Conservation (phyloP, 2,329 filamentous ascomycete genomes). For the Cadophora sp. region DNA sequence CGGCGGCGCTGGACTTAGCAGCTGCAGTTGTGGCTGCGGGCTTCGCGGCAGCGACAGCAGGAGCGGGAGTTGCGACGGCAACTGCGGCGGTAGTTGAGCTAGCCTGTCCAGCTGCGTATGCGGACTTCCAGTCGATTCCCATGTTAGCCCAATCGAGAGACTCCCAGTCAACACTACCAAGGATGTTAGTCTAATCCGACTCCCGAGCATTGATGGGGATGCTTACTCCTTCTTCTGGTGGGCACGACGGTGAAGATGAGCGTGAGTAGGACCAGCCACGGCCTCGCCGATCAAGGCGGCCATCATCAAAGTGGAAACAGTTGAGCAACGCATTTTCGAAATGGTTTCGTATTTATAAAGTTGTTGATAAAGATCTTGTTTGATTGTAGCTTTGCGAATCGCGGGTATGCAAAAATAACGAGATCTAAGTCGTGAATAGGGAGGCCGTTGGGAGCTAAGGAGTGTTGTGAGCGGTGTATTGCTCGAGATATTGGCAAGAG, state of each 20-base stretch:
- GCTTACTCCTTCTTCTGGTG: slow-evolving; percentile 44
- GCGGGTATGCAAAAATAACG: slow-evolving; percentile 4
- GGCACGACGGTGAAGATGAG: slow-evolving; percentile 38
- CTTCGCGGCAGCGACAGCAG: slow-evolving; percentile 13
- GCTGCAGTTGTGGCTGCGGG: slow-evolving; percentile 18
- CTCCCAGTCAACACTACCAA: slow-evolving; percentile 33
- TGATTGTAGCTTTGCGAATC: slow-evolving; percentile 12
- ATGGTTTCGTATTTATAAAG: slow-evolving; percentile 18
- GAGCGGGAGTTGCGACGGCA: slow-evolving; percentile 17
- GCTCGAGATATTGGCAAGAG: slow-evolving; percentile 39
- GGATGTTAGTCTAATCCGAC: slow-evolving; percentile 12
- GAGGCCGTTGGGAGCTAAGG: slow-evolving; percentile 38
- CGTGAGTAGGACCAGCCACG: slow-evolving; percentile 42
- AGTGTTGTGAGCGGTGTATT: slow-evolving; percentile 42
- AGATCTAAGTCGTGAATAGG: slow-evolving; percentile 8
- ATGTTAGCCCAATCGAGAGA: slow-evolving; percentile 39
- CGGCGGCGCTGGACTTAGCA: slow-evolving; percentile 6
- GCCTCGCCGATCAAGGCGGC: slow-evolving; percentile 42
- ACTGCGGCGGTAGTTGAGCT: slow-evolving; percentile 4
- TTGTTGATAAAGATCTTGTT: slow-evolving; percentile 18
- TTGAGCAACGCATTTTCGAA: slow-evolving; percentile 42
- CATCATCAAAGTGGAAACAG: slow-evolving; percentile 39
- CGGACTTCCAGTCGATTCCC: slow-evolving; percentile 40
- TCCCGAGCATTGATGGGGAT: background rate
- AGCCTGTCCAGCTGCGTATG: slow-evolving; percentile 36